Conservation (phyloP, 2,329 filamentous ascomycete genomes). For the Alternaria angustiovoidea region DNA sequence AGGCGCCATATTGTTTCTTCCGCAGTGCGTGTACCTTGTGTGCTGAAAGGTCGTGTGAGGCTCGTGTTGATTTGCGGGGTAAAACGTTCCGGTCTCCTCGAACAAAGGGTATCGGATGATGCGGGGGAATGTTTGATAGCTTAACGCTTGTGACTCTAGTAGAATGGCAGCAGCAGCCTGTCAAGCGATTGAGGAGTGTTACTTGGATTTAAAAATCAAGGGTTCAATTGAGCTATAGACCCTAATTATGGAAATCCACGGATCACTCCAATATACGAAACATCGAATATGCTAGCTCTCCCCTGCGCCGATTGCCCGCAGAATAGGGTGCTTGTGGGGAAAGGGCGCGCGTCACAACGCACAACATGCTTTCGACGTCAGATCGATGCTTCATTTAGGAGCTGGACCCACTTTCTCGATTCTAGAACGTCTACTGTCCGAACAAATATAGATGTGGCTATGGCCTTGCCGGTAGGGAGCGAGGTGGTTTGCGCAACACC, state of each 20-base stretch:
- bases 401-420: neutral
- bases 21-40: neutral
- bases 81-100: neutral
- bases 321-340: constrained; percentile 14
- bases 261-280: constrained; percentile 1
- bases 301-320: constrained; percentile 5
- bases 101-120: neutral
- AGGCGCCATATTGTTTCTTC: constrained; percentile 8
- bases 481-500: constrained; percentile 1
- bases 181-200: neutral
- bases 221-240: neutral
- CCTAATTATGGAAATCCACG: constrained; percentile 4
- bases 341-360: constrained; percentile 15
- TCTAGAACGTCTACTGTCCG: neutral
- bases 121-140: neutral
- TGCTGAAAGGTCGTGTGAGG: neutral
- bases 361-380: constrained; percentile 8
- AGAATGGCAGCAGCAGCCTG: neutral
- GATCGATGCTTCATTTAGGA: constrained; percentile 7
- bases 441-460: constrained; percentile 3
- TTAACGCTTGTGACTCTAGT: constrained; percentile 3
- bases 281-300: neutral
- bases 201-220: neutral
- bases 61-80: constrained; percentile 9
- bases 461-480: neutral